Percentiles rank a stretch among this genome's conserved stretches.
Conservation (phyloP, 78 protist genomes). For the Dictyostelium discoideum region DNA sequence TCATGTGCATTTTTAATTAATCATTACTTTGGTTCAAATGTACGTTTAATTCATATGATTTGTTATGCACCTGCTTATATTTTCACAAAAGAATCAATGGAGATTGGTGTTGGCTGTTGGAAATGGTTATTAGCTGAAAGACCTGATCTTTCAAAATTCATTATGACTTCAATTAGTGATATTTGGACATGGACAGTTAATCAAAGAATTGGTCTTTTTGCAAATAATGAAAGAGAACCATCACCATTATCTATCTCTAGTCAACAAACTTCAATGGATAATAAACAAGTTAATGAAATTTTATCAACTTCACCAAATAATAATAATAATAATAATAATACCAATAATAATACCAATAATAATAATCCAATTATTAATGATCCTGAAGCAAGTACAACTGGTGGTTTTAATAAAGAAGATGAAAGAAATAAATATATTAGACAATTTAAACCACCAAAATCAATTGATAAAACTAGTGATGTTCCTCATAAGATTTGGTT, state of each 20-base stretch:
- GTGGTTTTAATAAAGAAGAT: background rate
- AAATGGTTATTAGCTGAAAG: slow-evolving; percentile 82
- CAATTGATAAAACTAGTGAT: slow-evolving; percentile 41
- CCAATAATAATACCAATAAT: background rate
- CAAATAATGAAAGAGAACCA: slow-evolving; percentile 64
- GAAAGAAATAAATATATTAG: slow-evolving; percentile 9
- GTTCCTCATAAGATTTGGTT: slow-evolving; percentile 83
- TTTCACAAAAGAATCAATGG: slow-evolving; percentile 69
- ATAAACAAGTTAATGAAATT: background rate
- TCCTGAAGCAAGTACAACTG: background rate
- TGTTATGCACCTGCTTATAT: slow-evolving; percentile 70
- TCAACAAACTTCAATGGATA: background rate
- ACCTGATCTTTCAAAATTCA: slow-evolving; percentile 47
- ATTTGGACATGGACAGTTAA: slow-evolving; percentile 88
- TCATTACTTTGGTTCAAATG: slow-evolving; percentile 46
- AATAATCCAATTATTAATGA: background rate
- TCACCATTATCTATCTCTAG: slow-evolving; percentile 51
- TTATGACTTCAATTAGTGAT: slow-evolving; percentile 72
- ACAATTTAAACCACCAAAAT: background rate
- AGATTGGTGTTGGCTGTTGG: slow-evolving; percentile 78
- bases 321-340: background rate
- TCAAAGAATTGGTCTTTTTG: slow-evolving; percentile 81
- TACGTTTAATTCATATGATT: slow-evolving; percentile 70
- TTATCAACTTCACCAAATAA: background rate
- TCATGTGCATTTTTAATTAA: slow-evolving; percentile 66